A percentile compares a stretch with the other conserved stretches of the same genome.
Evolutionary conservation across 2,329 filamentous ascomycete genomes (phyloP).

Genomic region (Phialocephala sp.): DNA sequence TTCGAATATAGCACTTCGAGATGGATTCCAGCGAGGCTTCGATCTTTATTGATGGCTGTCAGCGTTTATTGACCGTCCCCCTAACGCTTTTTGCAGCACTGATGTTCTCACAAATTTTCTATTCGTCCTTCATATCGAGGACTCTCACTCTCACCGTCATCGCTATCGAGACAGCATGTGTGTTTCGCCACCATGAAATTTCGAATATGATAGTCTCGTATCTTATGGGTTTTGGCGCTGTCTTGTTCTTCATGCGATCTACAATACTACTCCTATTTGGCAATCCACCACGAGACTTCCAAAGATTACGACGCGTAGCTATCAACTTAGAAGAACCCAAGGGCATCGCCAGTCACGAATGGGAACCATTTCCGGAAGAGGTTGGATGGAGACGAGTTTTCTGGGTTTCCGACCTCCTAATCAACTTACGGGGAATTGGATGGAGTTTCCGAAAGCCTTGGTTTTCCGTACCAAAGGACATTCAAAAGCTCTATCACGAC

Average conservation of each 20-base stretch:
- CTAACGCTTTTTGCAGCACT: constrained; percentile 15
- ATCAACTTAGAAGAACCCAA: not conserved
- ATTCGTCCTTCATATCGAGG: not conserved
- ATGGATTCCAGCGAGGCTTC: not conserved
- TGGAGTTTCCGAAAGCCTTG: constrained; percentile 18
- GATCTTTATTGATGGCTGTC: not conserved
- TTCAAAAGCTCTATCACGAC: constrained; percentile 15
- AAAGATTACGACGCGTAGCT: constrained; percentile 9
- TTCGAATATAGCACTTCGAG: not conserved
- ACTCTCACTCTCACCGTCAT: constrained; percentile 12
- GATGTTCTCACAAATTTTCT: constrained; percentile 15
- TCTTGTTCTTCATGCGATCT: constrained; percentile 12
- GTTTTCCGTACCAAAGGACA: constrained; percentile 9
- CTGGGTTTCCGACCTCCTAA: constrained; percentile 17
- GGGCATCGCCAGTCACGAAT: constrained; percentile 7
- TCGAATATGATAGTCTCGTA: constrained; percentile 7
- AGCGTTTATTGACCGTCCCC: not conserved
- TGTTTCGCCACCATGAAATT: constrained; percentile 14
- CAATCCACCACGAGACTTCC: constrained; percentile 17
- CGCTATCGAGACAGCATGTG: not conserved
- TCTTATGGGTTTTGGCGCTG: constrained; percentile 9
- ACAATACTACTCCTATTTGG: constrained; percentile 13
- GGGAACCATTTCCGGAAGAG: constrained; percentile 19
- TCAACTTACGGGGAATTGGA: constrained; percentile 18
- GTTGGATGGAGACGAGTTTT: not conserved